A percentile compares a stretch with the other conserved stretches of the same genome.
Evolutionary conservation across 805 yeast genomes (phyloP).

Genomic region (Pichia paraexigua): DNA sequence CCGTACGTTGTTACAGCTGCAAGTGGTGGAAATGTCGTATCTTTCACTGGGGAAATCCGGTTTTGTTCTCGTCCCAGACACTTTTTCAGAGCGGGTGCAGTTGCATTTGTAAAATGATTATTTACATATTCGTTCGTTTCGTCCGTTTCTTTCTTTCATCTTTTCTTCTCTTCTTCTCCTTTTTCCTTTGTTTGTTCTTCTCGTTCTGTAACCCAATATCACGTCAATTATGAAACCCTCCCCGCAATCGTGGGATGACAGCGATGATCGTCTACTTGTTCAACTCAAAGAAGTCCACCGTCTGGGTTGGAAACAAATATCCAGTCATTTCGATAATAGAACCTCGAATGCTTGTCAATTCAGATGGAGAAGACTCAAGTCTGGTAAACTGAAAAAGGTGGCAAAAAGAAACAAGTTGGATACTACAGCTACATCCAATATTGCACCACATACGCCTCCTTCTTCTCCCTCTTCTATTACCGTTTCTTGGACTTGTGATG

Average conservation of each 20-base stretch:
- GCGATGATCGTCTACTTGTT: conserved; percentile 62
- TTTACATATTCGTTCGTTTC: neutral
- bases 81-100: conserved; percentile 20
- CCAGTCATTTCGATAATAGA: conserved; percentile 66
- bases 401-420: neutral
- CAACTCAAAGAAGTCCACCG: conserved; percentile 75
- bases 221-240: neutral
- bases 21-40: conserved; percentile 45
- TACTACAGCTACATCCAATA: neutral
- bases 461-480: neutral
- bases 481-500: conserved; percentile 50
- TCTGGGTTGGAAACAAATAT: conserved; percentile 86
- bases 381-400: conserved; percentile 7
- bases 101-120: conserved; percentile 3
- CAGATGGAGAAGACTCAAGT: conserved; percentile 68
- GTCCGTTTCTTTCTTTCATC: neutral
- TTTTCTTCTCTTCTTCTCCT: neutral
- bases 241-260: conserved; percentile 61
- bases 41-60: conserved; percentile 55
- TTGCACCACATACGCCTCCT: neutral
- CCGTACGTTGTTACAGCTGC: conserved; percentile 31
- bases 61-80: conserved; percentile 50
- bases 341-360: conserved; percentile 90
- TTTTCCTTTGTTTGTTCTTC: neutral
- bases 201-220: neutral